Base-by-base conservation (phyloP, 2,329 filamentous ascomycete species). In the Cladosporium sp. region DNA sequence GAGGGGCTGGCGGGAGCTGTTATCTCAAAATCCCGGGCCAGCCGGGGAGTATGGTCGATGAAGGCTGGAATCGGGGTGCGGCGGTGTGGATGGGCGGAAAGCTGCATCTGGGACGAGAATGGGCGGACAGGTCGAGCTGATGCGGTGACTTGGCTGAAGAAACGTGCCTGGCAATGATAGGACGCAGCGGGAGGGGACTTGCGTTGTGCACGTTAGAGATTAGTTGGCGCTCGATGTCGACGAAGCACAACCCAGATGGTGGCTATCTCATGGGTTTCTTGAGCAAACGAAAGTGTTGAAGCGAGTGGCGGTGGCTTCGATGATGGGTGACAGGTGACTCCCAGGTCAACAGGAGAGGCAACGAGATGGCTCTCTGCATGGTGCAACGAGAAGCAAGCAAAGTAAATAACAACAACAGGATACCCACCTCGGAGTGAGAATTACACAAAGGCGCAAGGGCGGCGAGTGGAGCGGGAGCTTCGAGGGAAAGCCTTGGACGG, bases 11-110 rank as follows among this genome's bases (percentile, higher is more conserved):
- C 65, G 58, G 65, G 44, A 60, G 67, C 59, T 66, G 69, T 71
- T 70, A 75, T 70, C 67, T 75, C 72, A 67, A 71, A 72, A 26
- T 64, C 62, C 62, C 73, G 52, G 28, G 28, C 28, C 16, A 55
- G 52, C 29, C 52, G 72, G 40, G 74, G 76, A 57, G 74, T 77
- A 68, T 77, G 75, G 67, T 78, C 74, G 70, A 72, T 66, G 68
- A 77, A 77, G 65, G 66, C 62, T 60, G 68, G 72, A 59, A 69
- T 64, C 67, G 70, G 69, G 59, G 67, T 69, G 63, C 72, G 73
- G 66, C 69, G 72, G 64, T 72, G 69, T 67, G 66, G 67, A 57
- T 69, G 68, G 12, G 58, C 75, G 75, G 75, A 69, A 68, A 72
- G 68, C 68, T 77, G 75, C 75, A 77, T 76, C 65, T 69, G 67